A percentile compares a stretch with the other conserved stretches of the same genome.
These are phyloP conservation scores for Vigna mungo DNA, from an alignment of 306 rosid species.

Conservation along the genomic window DNA sequence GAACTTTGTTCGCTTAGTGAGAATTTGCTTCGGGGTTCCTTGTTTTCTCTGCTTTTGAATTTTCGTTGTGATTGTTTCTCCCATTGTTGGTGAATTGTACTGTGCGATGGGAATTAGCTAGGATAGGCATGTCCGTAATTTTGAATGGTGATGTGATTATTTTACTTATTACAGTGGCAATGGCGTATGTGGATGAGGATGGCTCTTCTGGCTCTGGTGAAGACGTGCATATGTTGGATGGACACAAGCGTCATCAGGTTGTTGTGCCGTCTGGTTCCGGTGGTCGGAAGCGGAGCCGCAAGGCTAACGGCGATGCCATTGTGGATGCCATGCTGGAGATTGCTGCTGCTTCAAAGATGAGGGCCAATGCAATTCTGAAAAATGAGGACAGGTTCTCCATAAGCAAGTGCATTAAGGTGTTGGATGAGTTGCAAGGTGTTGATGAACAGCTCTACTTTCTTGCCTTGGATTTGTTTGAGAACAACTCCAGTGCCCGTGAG, in stretches of 20 bases:
- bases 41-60: neutral
- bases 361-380: slow-evolving; percentile 77
- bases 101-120: slow-evolving; percentile 13
- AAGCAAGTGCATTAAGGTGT: slow-evolving; percentile 80
- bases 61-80: neutral
- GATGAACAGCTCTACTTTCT: slow-evolving; percentile 71
- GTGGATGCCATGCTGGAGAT: slow-evolving; percentile 89
- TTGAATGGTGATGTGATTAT: slow-evolving; percentile 33
- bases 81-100: slow-evolving; percentile 15
- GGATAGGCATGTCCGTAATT: neutral
- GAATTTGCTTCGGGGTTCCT: slow-evolving; percentile 16
- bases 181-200: slow-evolving; percentile 76
- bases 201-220: slow-evolving; percentile 86
- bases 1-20: neutral
- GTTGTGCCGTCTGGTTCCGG: slow-evolving; percentile 65
- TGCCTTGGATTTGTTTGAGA: slow-evolving; percentile 88
- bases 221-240: slow-evolving; percentile 69
- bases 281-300: slow-evolving; percentile 73
- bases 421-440: slow-evolving; percentile 77
- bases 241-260: slow-evolving; percentile 67
- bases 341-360: slow-evolving; percentile 83
- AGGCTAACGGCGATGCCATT: slow-evolving; percentile 81
- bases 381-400: slow-evolving; percentile 78
- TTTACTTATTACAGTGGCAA: slow-evolving; percentile 49
- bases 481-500: slow-evolving; percentile 63